A percentile compares a stretch with the other conserved stretches of the same genome.
These are phyloP conservation scores for Aphanoascus verrucosus DNA, from an alignment of 2,329 filamentous ascomycete species.

Conservation along the genomic window DNA sequence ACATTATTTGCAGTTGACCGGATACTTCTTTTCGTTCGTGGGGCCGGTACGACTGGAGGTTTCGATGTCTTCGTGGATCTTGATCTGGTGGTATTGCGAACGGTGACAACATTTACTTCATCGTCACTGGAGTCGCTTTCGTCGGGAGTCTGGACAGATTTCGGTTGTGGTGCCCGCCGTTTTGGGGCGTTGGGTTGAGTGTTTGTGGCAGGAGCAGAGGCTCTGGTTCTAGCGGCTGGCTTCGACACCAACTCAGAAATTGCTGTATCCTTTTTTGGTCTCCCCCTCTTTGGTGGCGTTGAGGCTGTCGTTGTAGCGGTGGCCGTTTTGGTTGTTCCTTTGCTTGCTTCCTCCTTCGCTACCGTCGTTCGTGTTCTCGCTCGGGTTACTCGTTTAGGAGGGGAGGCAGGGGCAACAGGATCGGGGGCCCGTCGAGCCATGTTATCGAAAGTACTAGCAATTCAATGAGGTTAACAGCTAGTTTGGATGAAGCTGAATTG, in stretches of 20 bases:
- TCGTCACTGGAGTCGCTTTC: conserved; percentile 16
- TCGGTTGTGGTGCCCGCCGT: conserved; percentile 9
- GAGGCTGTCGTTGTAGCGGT: neutral
- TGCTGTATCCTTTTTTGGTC: conserved; percentile 13
- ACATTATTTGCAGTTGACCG: neutral
- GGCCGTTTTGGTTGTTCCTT: neutral
- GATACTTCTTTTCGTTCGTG: neutral
- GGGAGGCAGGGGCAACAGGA: conserved; percentile 6
- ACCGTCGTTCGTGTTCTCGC: conserved; percentile 12
- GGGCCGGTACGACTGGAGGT: neutral
- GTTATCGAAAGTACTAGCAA: neutral
- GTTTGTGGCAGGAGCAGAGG: neutral
- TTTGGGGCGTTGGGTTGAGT: neutral
- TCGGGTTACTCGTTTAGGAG: conserved; percentile 17
- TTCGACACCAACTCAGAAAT: neutral
- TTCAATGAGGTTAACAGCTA: neutral
- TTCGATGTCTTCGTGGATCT: conserved; percentile 4
- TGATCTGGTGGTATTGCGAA: neutral
- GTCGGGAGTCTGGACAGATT: neutral
- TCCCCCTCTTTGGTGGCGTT: conserved; percentile 12
- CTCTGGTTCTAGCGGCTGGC: neutral
- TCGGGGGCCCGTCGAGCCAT: conserved; percentile 15
- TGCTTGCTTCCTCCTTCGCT: neutral
- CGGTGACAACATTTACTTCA: conserved; percentile 17
- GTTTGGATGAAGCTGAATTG: neutral